Conservation (phyloP, 2,329 filamentous ascomycete genomes). For the Claviceps quebecensis region DNA sequence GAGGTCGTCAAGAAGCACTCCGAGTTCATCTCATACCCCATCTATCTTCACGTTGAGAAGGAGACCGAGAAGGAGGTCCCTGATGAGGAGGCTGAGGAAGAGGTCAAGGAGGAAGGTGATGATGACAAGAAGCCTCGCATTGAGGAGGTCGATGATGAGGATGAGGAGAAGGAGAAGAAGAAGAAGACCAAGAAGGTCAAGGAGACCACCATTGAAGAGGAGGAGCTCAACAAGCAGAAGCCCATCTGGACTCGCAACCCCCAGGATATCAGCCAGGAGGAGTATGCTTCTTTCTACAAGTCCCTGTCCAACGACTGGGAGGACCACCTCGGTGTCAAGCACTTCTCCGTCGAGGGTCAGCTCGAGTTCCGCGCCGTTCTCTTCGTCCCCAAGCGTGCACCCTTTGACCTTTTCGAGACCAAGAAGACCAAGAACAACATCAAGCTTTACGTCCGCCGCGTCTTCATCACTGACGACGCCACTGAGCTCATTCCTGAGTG, state of each 20-base stretch:
- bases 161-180: conserved; percentile 79
- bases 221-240: conserved; percentile 99
- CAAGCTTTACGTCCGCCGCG: conserved; percentile 99
- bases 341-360: conserved; percentile 99
- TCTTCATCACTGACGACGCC: conserved; percentile 99
- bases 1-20: conserved; percentile 99
- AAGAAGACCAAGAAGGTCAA: conserved; percentile 99
- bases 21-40: conserved; percentile 99
- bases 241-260: conserved; percentile 99
- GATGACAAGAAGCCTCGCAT: conserved; percentile 94
- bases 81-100: conserved; percentile 76
- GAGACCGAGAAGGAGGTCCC: conserved; percentile 98
- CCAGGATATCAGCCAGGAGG: conserved; percentile 84
- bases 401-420: conserved; percentile 99
- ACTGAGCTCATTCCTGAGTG: conserved; percentile 99
- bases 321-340: conserved; percentile 98
- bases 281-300: conserved; percentile 99
- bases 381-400: conserved; percentile 98
- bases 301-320: conserved; percentile 99
- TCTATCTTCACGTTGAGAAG: conserved; percentile 99
- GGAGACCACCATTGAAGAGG: conserved; percentile 96
- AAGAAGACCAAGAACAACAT: conserved; percentile 99
- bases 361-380: conserved; percentile 99
- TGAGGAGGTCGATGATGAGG: conserved; percentile 79
- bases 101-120: conserved; percentile 50